A percentile compares a stretch with the other conserved stretches of the same genome.
These are phyloP conservation scores for Dothistroma septosporum DNA, from an alignment of 2,329 filamentous ascomycete species.

Conservation along the genomic window DNA sequence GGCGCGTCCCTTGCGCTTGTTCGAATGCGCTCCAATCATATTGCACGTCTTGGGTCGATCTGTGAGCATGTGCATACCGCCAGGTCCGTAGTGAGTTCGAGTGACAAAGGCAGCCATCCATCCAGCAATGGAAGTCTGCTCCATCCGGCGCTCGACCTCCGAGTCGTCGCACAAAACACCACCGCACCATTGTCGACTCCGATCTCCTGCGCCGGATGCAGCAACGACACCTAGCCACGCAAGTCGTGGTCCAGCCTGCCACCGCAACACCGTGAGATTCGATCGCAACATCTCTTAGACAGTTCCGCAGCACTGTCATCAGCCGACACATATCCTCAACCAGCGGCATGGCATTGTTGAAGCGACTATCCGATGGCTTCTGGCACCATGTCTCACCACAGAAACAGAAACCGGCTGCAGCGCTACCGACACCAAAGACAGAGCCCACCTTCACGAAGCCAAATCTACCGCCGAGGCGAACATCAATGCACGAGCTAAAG, in stretches of 20 bases:
- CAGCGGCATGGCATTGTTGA: slow-evolving; percentile 22
- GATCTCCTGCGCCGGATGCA: slow-evolving; percentile 7
- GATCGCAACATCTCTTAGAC: background rate
- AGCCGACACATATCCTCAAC: background rate
- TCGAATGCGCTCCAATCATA: background rate
- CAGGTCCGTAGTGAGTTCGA: background rate
- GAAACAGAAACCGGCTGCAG: slow-evolving; percentile 33
- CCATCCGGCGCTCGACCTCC: slow-evolving; percentile 7
- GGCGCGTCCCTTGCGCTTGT: background rate
- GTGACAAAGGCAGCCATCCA: background rate
- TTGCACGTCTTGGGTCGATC: background rate
- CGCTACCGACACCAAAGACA: slow-evolving; percentile 12
- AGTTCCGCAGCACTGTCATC: background rate
- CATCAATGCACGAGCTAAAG: slow-evolving; percentile 18
- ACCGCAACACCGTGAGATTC: background rate
- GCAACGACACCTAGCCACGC: slow-evolving; percentile 1
- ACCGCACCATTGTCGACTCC: background rate
- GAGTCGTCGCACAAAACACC: background rate
- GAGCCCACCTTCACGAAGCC: slow-evolving; percentile 34
- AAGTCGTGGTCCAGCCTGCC: background rate
- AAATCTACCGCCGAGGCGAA: slow-evolving; percentile 2
- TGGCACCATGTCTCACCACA: slow-evolving; percentile 43
- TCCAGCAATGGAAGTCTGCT: slow-evolving; percentile 5
- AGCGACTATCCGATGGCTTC: slow-evolving; percentile 36
- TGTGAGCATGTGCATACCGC: background rate